A percentile compares a stretch with the other conserved stretches of the same genome.
phyloP scores from a whole-genome alignment of 1,284 basidiomycete genomes.

The Kwoniella shivajii region DNA sequence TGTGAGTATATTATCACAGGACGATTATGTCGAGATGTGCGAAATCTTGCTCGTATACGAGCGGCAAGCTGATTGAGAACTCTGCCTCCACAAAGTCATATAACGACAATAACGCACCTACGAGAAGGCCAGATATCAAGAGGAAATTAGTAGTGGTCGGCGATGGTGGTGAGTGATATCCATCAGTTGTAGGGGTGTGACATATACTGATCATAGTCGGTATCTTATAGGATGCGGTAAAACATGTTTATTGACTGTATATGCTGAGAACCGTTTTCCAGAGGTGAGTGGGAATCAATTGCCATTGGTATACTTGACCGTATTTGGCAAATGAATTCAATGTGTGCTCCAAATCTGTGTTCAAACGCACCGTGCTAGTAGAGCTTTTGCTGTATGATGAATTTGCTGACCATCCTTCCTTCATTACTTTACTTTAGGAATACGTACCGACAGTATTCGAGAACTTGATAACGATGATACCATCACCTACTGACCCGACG shows the following conservation, averaged over 20 bases:
- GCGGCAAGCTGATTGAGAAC: neutral
- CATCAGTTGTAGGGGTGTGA: no score
- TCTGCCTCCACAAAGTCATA: constrained; percentile 3
- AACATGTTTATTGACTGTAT: constrained; percentile 61
- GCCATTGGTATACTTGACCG: no score
- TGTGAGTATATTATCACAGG: constrained; percentile 1
- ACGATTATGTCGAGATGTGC: no score
- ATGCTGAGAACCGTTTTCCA: constrained; percentile 96
- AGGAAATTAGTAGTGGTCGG: constrained; percentile 84
- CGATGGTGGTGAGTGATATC: constrained; percentile 44
- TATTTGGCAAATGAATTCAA: no score
- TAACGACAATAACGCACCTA: constrained; percentile 23
- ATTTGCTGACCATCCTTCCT: no score
- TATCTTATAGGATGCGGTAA: constrained; percentile 61
- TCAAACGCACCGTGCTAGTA: no score
- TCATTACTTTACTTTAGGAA: constrained; percentile 60
- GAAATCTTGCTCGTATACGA: neutral
- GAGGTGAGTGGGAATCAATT: constrained; percentile 66
- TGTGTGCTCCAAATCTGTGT: no score
- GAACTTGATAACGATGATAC: constrained; percentile 89
- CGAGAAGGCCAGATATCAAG: constrained; percentile 72
- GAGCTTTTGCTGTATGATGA: no score
- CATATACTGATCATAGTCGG: no score
- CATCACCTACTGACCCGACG: constrained; percentile 67
- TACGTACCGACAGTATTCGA: constrained; percentile 99